Base-by-base conservation (phyloP, 345 rosid genomes). In the Populus ilicifolia region DNA sequence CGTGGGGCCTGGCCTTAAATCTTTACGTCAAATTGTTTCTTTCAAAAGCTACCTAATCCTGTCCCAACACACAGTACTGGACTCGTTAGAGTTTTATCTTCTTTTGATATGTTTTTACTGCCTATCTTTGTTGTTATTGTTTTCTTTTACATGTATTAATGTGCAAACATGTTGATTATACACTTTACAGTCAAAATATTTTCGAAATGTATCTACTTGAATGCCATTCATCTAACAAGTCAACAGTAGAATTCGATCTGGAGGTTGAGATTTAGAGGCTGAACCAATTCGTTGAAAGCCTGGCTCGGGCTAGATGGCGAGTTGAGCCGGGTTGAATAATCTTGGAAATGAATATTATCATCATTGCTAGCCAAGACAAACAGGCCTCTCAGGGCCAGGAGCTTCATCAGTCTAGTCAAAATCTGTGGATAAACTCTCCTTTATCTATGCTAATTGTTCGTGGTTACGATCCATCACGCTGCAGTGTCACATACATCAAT, bases 21-120 rank as follows among this genome's bases (percentile, higher is more conserved):
- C 76, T 73, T 73, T 56, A 73, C 74, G 62, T 73, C 74, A 73
- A 74, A 43, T 67, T 18, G 54, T 39, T 21, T 62, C 38, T n/a
- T 67, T 67, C 62, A 50, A 71, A 62, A 63, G 44, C 44, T 67
- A 80, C 82, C 77, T 46, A 18, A 78, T 79, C 59, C 79, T 75
- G 79, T 77, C 80, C 76, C 43, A 71, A 48, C 64, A 67, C 69
- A 2, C 61, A 2, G 61, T 73, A 71, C 36, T 46, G 27, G 41
- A 72, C 66, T 63, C 66, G 67, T 72, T 50, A 52, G 66, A 29
- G 76, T 75, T 82, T 80, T 84, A 79, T 84, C 86, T 84, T 82
- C 89, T 86, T 86, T 84, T 84, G 81, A 86, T 82, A 82, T 67
- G 82, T 76, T 78, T 77, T 78, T 59, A 10, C 64, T 67, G 79